A percentile compares a stretch with the other conserved stretches of the same genome.
These are phyloP conservation scores for Termitomyces sp. DNA, from an alignment of 768 basidiomycete species.

Conservation along the genomic window DNA sequence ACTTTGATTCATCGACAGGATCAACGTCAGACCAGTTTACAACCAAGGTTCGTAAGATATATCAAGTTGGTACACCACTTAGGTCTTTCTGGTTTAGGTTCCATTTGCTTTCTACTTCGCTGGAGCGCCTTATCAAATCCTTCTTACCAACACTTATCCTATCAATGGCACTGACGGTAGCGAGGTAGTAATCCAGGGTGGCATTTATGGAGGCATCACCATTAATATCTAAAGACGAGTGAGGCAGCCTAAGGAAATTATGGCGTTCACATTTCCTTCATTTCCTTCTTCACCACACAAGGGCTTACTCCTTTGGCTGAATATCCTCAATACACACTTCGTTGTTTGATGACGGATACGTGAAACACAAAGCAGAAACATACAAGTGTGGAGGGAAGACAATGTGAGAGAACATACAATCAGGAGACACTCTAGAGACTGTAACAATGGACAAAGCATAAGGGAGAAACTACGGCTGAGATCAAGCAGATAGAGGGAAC, in stretches of 20 bases:
- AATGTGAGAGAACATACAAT: no score
- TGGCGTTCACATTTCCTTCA: neutral
- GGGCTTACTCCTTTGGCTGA: neutral
- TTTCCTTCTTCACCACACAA: neutral
- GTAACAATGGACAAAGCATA: no score
- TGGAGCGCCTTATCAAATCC: neutral
- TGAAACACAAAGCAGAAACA: no score
- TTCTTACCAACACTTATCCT: neutral
- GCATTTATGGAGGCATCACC: neutral
- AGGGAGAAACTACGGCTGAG: neutral
- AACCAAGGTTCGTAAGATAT: neutral
- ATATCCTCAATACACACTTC: no score
- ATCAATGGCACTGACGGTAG: conserved; percentile 5
- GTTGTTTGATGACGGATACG: neutral
- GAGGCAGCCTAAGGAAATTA: neutral
- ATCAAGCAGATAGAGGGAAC: neutral
- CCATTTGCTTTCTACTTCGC: conserved; percentile 5
- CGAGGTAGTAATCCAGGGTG: conserved; percentile 9
- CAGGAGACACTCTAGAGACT: no score
- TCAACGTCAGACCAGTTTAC: conserved; percentile 7
- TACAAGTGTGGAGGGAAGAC: no score
- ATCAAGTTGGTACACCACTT: neutral
- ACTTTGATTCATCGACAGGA: neutral
- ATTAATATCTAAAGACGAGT: neutral
- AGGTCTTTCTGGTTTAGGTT: neutral